Percentiles rank a stretch among this genome's conserved stretches.
Evolutionary conservation across 2,329 filamentous ascomycete species (phyloP).

Genomic region (Amauroascus verrucosus): DNA sequence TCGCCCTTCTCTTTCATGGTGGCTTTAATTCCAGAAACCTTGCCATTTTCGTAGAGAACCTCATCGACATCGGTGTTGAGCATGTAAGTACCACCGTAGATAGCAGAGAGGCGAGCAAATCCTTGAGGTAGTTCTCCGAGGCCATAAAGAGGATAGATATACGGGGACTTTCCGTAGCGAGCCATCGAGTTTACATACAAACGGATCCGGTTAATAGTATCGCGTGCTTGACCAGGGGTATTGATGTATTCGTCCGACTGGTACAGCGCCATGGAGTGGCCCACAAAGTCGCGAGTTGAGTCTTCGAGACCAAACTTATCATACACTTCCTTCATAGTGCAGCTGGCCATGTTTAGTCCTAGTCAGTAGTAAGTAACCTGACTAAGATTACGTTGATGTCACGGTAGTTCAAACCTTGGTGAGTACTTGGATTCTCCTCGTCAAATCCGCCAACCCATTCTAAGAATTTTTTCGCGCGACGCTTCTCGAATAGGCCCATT

Average conservation of each 20-base stretch:
- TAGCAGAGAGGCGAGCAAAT: slow-evolving; percentile 92
- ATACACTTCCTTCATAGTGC: slow-evolving; percentile 96
- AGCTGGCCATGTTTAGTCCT: slow-evolving; percentile 70
- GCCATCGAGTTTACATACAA: slow-evolving; percentile 97
- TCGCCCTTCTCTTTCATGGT: slow-evolving; percentile 86
- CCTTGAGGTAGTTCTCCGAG: slow-evolving; percentile 94
- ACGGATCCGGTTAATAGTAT: slow-evolving; percentile 82
- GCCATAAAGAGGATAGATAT: slow-evolving; percentile 98
- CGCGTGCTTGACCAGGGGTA: slow-evolving; percentile 60
- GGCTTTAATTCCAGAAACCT: slow-evolving; percentile 91
- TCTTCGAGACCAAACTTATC: slow-evolving; percentile 93
- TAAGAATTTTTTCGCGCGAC: slow-evolving; percentile 89
- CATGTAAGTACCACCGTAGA: slow-evolving; percentile 99
- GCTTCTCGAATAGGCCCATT: slow-evolving; percentile 97
- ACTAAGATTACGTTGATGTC: not conserved
- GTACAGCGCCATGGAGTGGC: slow-evolving; percentile 96
- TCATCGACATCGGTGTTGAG: slow-evolving; percentile 92
- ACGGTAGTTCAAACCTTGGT: slow-evolving; percentile 59
- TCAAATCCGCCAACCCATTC: slow-evolving; percentile 91
- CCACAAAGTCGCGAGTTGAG: slow-evolving; percentile 86
- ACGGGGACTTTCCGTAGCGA: slow-evolving; percentile 94
- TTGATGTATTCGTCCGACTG: slow-evolving; percentile 79
- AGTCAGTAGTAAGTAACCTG: slow-evolving; percentile 18
- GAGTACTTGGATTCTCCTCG: slow-evolving; percentile 66
- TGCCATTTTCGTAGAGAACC: slow-evolving; percentile 66